Evolutionary conservation across 2,329 filamentous ascomycete genomes (phyloP).

Genomic region (Hymenoscyphus infarciens): DNA sequence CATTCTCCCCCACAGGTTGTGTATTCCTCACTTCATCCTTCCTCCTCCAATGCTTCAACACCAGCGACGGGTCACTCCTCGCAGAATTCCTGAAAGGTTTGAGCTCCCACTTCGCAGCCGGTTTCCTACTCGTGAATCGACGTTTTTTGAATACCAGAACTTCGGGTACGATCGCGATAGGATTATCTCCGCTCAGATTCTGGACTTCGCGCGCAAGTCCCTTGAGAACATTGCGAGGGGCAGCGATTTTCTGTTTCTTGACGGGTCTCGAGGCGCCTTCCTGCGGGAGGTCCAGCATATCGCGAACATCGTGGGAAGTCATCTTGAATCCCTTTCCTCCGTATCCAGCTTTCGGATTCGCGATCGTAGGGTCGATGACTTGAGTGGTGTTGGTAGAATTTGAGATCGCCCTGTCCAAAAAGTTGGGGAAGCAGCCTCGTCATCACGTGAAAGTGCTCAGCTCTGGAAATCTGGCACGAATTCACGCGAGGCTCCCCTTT

Average conservation of each 20-base stretch:
- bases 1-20: constrained; percentile 37
- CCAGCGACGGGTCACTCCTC: constrained; percentile 61
- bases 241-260: constrained; percentile 71
- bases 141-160: constrained; percentile 57
- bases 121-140: constrained; percentile 51
- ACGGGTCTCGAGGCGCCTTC: constrained; percentile 56
- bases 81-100: constrained; percentile 74
- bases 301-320: constrained; percentile 78
- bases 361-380: not conserved
- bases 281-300: constrained; percentile 76
- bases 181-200: constrained; percentile 62
- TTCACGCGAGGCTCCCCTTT: constrained; percentile 14
- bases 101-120: constrained; percentile 61
- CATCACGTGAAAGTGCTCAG: constrained; percentile 5
- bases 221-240: constrained; percentile 57
- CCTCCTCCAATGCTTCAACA: constrained; percentile 77
- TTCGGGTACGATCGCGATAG: constrained; percentile 63
- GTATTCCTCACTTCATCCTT: constrained; percentile 44
- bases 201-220: constrained; percentile 64
- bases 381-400: not conserved
- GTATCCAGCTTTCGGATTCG: not conserved
- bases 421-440: not conserved
- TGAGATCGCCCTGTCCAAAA: not conserved
- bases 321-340: constrained; percentile 42
- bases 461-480: not conserved